Base-by-base conservation (phyloP, 1,139 yeast species). In the Sugiyamaella xylanicola region DNA sequence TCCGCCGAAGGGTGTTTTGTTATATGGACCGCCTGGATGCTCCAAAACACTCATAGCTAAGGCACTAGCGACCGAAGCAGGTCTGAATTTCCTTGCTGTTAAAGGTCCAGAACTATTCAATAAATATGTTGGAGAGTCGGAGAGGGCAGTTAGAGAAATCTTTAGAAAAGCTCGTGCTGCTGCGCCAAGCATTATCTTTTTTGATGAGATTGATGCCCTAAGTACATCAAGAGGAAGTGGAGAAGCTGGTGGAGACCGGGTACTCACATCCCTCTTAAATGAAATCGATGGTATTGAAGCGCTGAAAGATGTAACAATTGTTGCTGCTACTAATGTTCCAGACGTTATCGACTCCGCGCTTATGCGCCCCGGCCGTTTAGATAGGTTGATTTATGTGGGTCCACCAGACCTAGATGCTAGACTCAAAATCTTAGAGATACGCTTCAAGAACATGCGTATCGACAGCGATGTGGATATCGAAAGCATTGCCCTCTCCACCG, bases 241-340 rank as follows among this genome's bases (percentile, higher is more conserved):
- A 1, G 82, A 81, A 11, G 80, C 86, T 16, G 95, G 95, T 0
- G 84, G 93, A 0, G 90, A 83, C 61, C 87, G 95, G 64, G 97
- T 93, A 0, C 75, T 93, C 59, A 92, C 97, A 0, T 87, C 98
- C 0, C 74, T 93, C 62, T 78, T 93, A 65, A 93, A 91, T 66
- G 98, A 93, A 70, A 88, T 93, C 64, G 99, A 93, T 68, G 99
- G 99, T 67, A 93, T 93, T 11, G 99, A 93, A 70, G 95, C 91
- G 58, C 75, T 93, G 61, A 88, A 87, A 57, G 97, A 96, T 1
- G 98, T 93, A 4, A 90, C 91, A 2, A 85, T 93, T 16, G 86
- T 93, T 19, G 98, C 97, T 1, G 98, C 98, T 5, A 93, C 99
- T 0, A 93, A 93, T 68, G 79, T 96, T 66, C 99, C 99, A 0